Base-by-base conservation (phyloP, 2,329 filamentous ascomycete species). In the Colletotrichum phormii region DNA sequence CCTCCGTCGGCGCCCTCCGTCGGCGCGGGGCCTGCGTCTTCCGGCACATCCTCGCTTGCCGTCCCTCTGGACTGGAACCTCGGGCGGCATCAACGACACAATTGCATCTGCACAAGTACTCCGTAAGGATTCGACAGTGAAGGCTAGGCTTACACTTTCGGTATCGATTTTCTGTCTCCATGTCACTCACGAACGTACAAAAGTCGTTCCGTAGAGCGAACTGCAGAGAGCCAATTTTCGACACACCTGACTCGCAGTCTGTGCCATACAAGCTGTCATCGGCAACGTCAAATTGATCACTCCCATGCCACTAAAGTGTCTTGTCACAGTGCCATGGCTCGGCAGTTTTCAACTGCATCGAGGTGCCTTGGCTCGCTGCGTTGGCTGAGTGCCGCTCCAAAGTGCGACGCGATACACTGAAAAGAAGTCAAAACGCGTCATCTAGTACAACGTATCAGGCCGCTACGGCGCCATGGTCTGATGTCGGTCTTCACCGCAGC, bases 401-500 rank as follows among this genome's bases (percentile, higher is more conserved):
- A 49, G 42, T 11, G 42, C 42, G 18, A 49, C 42, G 42, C 42
- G 42, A 49, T 49, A n/a, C 42, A 49, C 4, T 22, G 42, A 49
- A n/a, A 8, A 49, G 42, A 49, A 49, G 42, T 22, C 42, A 11
- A 49, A 49, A n/a, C 42, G 42, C 42, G 42, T 22, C 42, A 22
- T 49, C 42, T 49, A 7, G 8, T 22, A 22, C 42, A 49, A n/a
- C 42, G 42, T 49, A 22, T 22, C 7, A 9, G 15, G 33, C 37
- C 24, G 57, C 26, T 51, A 24, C 37, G 35, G 49, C 51, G 22
- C 13, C 57, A 33, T 72, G 37, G 53, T 12, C 57, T 62, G 42
- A 62, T 53, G 29, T 63, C 65, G 64, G 59, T 46, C 42, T 61
- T 69, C 64, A 54, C 65, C 58, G 58, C 33, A 33, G 54, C 49